phyloP scores from a whole-genome alignment of 352 stramenopile species.

The Chrysophaeum taylorii region DNA sequence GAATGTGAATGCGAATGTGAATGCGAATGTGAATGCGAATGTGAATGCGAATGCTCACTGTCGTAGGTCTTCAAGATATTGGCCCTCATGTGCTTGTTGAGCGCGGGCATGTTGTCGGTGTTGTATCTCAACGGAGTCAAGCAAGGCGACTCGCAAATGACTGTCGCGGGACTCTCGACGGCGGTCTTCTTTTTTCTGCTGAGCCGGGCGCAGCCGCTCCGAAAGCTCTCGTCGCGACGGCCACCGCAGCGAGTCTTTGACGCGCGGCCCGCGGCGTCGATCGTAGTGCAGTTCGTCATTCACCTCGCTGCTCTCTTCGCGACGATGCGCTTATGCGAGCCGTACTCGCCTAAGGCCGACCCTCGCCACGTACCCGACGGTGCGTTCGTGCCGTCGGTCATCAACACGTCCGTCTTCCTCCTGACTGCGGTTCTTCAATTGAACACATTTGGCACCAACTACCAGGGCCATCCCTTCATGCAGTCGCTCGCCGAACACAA shows the following conservation, averaged over 20 bases:
- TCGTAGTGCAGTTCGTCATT: constrained; percentile 84
- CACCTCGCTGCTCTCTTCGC: constrained; percentile 86
- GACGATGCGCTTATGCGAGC: constrained; percentile 72
- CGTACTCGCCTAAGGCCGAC: constrained; percentile 71
- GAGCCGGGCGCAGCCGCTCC: constrained; percentile 78
- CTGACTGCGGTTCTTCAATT: constrained; percentile 78
- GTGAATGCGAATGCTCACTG: no score
- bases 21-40: no score
- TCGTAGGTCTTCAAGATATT: constrained; percentile 85
- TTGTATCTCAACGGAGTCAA: constrained; percentile 97
- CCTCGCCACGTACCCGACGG: constrained; percentile 65
- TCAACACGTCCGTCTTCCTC: constrained; percentile 97
- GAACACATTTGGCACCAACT: constrained; percentile 98
- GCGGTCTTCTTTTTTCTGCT: constrained; percentile 64
- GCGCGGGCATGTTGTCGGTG: constrained; percentile 93
- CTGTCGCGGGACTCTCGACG: constrained; percentile 53
- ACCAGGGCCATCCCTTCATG: constrained; percentile 95
- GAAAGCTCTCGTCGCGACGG: constrained; percentile 76
- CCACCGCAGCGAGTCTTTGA: constrained; percentile 91
- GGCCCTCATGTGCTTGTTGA: constrained; percentile 93
- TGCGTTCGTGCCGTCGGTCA: constrained; percentile 90
- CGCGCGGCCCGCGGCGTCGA: constrained; percentile 76
- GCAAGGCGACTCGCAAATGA: constrained; percentile 92
- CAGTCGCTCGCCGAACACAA: constrained; percentile 91
- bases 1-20: no score